phyloP scores from a whole-genome alignment of 225 moss, liverwort and hornwort species.

The Neckera pumila region DNA sequence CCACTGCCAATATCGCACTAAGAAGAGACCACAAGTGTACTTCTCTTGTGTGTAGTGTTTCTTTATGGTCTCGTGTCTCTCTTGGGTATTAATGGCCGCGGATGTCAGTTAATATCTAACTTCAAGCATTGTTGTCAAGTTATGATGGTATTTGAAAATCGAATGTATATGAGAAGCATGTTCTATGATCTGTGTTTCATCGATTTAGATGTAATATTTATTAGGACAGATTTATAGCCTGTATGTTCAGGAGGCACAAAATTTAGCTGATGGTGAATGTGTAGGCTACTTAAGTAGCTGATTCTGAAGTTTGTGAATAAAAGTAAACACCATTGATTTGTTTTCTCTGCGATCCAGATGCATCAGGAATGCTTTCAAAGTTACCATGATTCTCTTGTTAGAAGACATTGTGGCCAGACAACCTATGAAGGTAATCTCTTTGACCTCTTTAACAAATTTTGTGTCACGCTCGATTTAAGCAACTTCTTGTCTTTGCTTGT shows the following conservation, averaged over 20 bases:
- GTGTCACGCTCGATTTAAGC: not conserved
- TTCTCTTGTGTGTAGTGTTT: not conserved
- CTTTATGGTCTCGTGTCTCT: not conserved
- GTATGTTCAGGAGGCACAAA: not conserved
- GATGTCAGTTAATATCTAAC: not conserved
- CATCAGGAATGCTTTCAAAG: constrained; percentile 90
- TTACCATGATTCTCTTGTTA: constrained; percentile 74
- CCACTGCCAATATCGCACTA: not conserved
- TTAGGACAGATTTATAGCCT: not conserved
- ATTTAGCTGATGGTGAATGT: not conserved
- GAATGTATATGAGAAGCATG: not conserved
- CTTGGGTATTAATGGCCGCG: not conserved
- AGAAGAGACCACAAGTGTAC: not conserved
- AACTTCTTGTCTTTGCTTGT: not conserved
- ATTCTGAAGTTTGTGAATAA: not conserved
- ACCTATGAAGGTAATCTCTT: constrained; percentile 70
- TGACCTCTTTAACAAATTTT: not conserved
- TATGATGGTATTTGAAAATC: not conserved
- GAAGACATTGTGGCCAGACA: constrained; percentile 51
- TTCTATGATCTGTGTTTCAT: not conserved
- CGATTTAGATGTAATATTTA: not conserved
- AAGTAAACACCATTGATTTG: not conserved
- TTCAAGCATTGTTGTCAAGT: not conserved
- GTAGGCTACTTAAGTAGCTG: not conserved
- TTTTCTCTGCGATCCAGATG: constrained; percentile 52